A percentile compares a stretch with the other conserved stretches of the same genome.
Evolutionary conservation across 345 rosid genomes (phyloP).

Genomic region (Cardamine occulta): DNA sequence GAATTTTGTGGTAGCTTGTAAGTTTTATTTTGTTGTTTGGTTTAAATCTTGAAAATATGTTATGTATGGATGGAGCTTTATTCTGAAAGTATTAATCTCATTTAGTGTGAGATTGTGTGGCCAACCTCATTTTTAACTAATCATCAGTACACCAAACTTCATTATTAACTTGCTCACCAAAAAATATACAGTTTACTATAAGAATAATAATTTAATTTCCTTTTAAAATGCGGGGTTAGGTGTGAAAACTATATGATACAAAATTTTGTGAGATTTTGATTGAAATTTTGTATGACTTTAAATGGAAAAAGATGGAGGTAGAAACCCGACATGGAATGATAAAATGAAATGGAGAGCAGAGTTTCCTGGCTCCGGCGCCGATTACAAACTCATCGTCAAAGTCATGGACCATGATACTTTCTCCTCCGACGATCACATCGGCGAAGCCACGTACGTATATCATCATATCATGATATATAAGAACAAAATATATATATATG

Average conservation of each 20-base stretch:
- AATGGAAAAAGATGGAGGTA: constrained; percentile 44
- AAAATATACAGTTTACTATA: neutral
- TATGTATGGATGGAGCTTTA: constrained; percentile 14
- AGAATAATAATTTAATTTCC: neutral
- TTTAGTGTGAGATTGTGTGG: constrained; percentile 13
- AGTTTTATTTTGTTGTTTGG: constrained; percentile 9
- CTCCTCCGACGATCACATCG: constrained; percentile 70
- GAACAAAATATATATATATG: neutral
- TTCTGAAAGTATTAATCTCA: constrained; percentile 1
- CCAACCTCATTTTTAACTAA: constrained; percentile 21
- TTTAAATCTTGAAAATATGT: constrained; percentile 1
- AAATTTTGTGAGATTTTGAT: neutral
- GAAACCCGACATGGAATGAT: constrained; percentile 72
- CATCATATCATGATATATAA: neutral
- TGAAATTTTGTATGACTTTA: neutral
- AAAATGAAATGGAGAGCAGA: constrained; percentile 68
- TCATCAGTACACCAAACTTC: constrained; percentile 22
- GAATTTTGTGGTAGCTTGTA: neutral
- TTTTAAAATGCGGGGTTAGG: neutral
- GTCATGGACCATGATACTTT: constrained; percentile 91
- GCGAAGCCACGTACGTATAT: constrained; percentile 66
- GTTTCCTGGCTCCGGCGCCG: constrained; percentile 67
- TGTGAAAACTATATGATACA: neutral
- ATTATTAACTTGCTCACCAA: neutral
- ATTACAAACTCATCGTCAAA: constrained; percentile 63